Evolutionary conservation across 129 eudicot species (phyloP).

Genomic region (Oenanthe sinensis): DNA sequence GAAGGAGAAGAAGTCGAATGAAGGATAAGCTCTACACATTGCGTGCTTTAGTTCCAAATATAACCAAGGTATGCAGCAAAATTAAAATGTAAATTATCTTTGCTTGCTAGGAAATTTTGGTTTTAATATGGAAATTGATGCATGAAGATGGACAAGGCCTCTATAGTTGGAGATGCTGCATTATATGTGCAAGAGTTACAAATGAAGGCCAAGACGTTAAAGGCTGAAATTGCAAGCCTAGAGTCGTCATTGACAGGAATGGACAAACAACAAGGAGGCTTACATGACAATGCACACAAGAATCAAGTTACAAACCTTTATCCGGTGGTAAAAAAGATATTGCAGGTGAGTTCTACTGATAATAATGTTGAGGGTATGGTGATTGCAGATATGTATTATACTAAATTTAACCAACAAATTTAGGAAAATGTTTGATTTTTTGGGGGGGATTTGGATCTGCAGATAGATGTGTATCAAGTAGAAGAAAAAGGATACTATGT

Average conservation of each 20-base stretch:
- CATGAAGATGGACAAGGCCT: slow-evolving; percentile 79
- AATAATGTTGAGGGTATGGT: neutral
- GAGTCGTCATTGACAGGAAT: slow-evolving; percentile 33
- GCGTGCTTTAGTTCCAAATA: slow-evolving; percentile 78
- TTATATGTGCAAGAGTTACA: slow-evolving; percentile 61
- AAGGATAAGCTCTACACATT: slow-evolving; percentile 78
- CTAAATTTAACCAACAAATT: neutral
- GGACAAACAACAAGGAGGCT: slow-evolving; percentile 12
- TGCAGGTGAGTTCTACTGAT: slow-evolving; percentile 29
- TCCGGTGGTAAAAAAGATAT: slow-evolving; percentile 28
- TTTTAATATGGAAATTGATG: neutral
- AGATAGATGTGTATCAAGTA: slow-evolving; percentile 69
- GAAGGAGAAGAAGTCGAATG: slow-evolving; percentile 76
- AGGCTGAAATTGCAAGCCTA: slow-evolving; percentile 39
- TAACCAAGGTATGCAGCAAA: slow-evolving; percentile 44
- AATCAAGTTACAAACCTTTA: slow-evolving; percentile 3
- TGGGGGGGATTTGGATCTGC: neutral
- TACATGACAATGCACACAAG: slow-evolving; percentile 17
- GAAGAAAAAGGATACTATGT: slow-evolving; percentile 62
- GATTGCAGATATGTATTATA: neutral
- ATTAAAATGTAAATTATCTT: neutral
- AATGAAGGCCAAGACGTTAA: slow-evolving; percentile 53
- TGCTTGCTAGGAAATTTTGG: neutral
- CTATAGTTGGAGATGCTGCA: slow-evolving; percentile 82
- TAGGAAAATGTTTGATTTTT: neutral